Evolutionary conservation across 2,329 filamentous ascomycete species (phyloP).

Genomic region (Dryadomyces quercus-mongolicae): DNA sequence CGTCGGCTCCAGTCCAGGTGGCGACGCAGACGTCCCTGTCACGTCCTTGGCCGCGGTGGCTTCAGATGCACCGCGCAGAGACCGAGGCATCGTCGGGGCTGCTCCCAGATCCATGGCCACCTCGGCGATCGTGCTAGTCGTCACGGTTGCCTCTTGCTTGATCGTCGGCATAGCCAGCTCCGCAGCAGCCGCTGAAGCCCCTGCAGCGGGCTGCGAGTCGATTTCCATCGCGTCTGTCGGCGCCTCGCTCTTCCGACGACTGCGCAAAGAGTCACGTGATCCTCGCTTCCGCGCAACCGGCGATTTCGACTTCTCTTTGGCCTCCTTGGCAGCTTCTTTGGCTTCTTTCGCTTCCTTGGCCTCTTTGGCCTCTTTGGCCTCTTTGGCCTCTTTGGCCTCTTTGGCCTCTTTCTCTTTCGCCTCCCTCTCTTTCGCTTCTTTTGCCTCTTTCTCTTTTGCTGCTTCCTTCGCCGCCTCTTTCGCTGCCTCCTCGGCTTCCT

Average conservation of each 20-base stretch:
- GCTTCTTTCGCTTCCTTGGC: not conserved
- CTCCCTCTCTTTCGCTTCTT: not conserved
- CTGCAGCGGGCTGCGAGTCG: not conserved
- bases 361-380: not conserved
- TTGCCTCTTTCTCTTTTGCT: not conserved
- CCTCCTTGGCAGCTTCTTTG: not conserved
- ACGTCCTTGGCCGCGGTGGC: not conserved
- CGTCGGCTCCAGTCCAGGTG: conserved; percentile 6
- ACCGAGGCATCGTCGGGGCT: conserved; percentile 1
- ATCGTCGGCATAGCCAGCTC: not conserved
- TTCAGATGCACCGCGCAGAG: conserved; percentile 1
- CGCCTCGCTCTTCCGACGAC: not conserved
- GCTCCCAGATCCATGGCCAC: not conserved
- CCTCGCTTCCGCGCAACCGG: not conserved
- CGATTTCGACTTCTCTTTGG: not conserved
- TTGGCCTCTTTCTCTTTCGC: not conserved
- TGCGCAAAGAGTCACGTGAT: not conserved
- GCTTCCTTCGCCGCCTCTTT: conserved; percentile 8
- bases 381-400: conserved; percentile 2
- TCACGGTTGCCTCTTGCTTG: not conserved
- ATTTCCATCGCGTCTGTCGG: not conserved
- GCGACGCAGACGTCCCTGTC: not conserved
- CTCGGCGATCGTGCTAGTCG: not conserved
- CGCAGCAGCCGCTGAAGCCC: no score
- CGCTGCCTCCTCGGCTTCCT: conserved; percentile 5